These are phyloP conservation scores for Paecilomyces variotii DNA, from an alignment of 2,329 filamentous ascomycete genomes.

Conservation along the genomic window DNA sequence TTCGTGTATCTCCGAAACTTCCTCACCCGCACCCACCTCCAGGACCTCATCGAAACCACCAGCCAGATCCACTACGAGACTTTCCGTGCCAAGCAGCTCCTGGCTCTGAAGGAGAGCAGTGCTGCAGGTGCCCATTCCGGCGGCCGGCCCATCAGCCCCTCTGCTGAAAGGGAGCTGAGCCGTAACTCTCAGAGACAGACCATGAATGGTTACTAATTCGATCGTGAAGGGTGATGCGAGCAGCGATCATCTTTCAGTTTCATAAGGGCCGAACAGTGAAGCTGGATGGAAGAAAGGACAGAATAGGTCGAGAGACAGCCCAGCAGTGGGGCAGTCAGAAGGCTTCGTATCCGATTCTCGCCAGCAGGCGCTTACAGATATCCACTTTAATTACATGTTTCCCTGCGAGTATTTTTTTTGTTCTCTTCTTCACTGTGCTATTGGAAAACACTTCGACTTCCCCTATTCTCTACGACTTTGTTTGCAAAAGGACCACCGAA, in stretches of 20 bases:
- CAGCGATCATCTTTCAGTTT: neutral
- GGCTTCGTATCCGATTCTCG: conserved; percentile 21
- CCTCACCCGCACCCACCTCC: conserved; percentile 93
- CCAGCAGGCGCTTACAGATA: conserved; percentile 31
- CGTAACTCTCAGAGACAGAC: conserved; percentile 94
- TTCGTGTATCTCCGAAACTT: conserved; percentile 98
- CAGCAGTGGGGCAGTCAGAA: conserved; percentile 11
- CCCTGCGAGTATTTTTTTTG: conserved; percentile 14
- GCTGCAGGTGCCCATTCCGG: conserved; percentile 63
- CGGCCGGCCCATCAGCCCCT: conserved; percentile 89
- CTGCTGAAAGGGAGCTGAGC: conserved; percentile 92
- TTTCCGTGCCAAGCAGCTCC: conserved; percentile 97
- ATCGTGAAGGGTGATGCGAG: neutral
- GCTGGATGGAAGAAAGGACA: conserved; percentile 9
- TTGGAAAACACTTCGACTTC: conserved; percentile 14
- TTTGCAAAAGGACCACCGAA: conserved; percentile 11
- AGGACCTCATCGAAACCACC: conserved; percentile 98
- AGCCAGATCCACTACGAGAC: conserved; percentile 99
- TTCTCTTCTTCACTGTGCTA: conserved; percentile 10
- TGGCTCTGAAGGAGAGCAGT: conserved; percentile 97
- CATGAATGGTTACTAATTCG: conserved; percentile 89
- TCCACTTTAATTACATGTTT: conserved; percentile 27
- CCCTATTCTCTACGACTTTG: conserved; percentile 19
- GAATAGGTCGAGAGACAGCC: neutral
- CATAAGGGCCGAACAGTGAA: conserved; percentile 9